Evolutionary conservation across 495 filamentous ascomycete genomes (phyloP).

Genomic region (Talaromyces ruber): DNA sequence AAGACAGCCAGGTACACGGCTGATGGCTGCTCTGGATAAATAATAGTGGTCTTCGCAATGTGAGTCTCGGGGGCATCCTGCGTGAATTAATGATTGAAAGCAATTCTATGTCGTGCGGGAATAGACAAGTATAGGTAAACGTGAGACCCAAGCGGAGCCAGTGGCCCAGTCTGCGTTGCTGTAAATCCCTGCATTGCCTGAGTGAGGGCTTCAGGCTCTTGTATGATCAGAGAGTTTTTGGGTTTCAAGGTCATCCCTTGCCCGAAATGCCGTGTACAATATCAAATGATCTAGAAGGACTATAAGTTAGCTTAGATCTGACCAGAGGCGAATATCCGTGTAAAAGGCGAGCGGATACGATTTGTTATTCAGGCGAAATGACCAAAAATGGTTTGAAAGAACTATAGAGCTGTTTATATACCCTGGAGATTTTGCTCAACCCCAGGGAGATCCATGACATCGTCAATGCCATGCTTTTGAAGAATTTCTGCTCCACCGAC

Average conservation of each 20-base stretch:
- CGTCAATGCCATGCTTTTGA: constrained; percentile 22
- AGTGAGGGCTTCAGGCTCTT: background rate
- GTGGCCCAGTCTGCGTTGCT: background rate
- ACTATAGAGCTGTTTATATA: background rate
- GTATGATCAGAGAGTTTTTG: background rate
- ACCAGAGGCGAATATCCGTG: background rate
- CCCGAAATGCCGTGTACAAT: background rate
- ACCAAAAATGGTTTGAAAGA: too few species aligned
- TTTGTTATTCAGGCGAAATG: too few species aligned
- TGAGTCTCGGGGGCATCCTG: background rate
- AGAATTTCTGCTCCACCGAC: constrained; percentile 38
- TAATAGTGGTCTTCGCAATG: background rate
- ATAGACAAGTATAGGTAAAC: background rate
- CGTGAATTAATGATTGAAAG: background rate
- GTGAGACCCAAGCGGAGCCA: background rate
- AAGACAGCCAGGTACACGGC: background rate
- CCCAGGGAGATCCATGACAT: constrained; percentile 34
- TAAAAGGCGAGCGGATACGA: too few species aligned
- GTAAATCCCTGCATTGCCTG: background rate
- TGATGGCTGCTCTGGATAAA: background rate
- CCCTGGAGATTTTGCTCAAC: constrained; percentile 54
- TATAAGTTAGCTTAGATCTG: background rate
- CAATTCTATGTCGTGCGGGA: background rate
- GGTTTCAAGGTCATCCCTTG: background rate
- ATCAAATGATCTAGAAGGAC: background rate